phyloP scores from a whole-genome alignment of 176 grass and related monocot genomes.

The Triticum urartu region DNA sequence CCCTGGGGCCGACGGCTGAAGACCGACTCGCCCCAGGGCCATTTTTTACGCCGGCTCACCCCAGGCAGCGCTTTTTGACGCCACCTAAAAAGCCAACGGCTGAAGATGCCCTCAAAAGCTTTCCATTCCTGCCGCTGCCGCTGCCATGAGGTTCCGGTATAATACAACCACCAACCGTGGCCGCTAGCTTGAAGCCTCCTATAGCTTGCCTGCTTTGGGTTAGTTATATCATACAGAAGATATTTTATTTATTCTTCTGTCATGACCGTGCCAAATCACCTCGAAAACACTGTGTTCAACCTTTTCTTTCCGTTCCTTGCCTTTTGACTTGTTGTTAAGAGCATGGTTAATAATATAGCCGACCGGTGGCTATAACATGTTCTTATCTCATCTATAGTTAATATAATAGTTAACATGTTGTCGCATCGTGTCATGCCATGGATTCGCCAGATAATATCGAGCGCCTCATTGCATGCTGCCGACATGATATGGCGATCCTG shows the following conservation, averaged over 20 bases:
- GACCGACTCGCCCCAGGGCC: too few species aligned
- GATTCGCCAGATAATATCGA: background rate
- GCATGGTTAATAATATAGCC: too few species aligned
- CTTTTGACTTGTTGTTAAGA: too few species aligned
- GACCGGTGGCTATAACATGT: too few species aligned
- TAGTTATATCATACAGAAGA: background rate
- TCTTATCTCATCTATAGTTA: too few species aligned
- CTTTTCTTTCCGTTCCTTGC: background rate
- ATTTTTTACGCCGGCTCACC: too few species aligned
- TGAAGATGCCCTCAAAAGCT: background rate
- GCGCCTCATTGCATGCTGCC: too few species aligned
- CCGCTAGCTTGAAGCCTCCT: background rate
- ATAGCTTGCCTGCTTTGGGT: background rate
- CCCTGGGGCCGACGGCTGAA: too few species aligned
- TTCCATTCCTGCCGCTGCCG: background rate
- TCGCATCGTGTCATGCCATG: background rate
- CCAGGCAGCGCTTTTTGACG: too few species aligned
- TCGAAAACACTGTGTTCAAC: background rate
- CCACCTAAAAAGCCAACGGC: too few species aligned
- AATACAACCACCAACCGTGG: slow-evolving; percentile 8
- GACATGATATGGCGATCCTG: too few species aligned
- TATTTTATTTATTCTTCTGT: background rate
- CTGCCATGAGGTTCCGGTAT: background rate
- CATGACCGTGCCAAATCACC: background rate
- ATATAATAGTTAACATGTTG: background rate